A percentile compares a stretch with the other conserved stretches of the same genome.
phyloP scores from a whole-genome alignment of 2,329 filamentous ascomycete genomes.

The Penicillium crustosum region DNA sequence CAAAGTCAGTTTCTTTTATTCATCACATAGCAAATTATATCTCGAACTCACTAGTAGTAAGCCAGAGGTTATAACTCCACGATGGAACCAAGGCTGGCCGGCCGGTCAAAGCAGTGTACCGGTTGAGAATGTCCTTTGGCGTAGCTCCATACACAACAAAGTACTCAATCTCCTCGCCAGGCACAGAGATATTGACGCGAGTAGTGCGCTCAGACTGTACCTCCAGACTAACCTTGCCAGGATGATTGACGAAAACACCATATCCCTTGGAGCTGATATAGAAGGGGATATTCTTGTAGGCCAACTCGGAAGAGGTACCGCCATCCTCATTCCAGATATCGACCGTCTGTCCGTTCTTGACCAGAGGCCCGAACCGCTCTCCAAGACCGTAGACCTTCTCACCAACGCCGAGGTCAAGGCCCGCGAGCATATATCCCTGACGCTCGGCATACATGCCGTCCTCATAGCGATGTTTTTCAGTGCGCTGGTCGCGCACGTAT shows the following conservation, averaged over 20 bases:
- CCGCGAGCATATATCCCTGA: slow-evolving; percentile 42
- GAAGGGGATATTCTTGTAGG: slow-evolving; percentile 46
- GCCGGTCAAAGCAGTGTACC: slow-evolving; percentile 68
- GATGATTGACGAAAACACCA: slow-evolving; percentile 71
- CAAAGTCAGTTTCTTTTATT: background rate
- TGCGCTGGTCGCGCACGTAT: slow-evolving; percentile 38
- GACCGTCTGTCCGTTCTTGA: slow-evolving; percentile 71
- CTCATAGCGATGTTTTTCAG: slow-evolving; percentile 30
- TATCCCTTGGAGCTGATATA: slow-evolving; percentile 63
- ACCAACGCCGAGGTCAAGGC: slow-evolving; percentile 45
- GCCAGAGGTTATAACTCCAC: slow-evolving; percentile 76
- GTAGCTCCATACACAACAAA: slow-evolving; percentile 70
- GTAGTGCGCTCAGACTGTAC: slow-evolving; percentile 72
- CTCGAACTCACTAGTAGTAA: slow-evolving; percentile 56
- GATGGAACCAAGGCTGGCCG: slow-evolving; percentile 63
- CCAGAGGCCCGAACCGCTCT: slow-evolving; percentile 73
- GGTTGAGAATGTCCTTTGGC: slow-evolving; percentile 68
- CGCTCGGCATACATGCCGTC: slow-evolving; percentile 42
- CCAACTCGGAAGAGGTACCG: slow-evolving; percentile 42
- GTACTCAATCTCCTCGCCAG: slow-evolving; percentile 70
- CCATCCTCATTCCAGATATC: slow-evolving; percentile 63
- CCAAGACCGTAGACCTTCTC: slow-evolving; percentile 74
- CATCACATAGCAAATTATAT: background rate
- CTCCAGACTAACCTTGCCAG: slow-evolving; percentile 69
- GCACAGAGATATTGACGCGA: slow-evolving; percentile 67